Evolutionary conservation across 129 eudicot genomes (phyloP).

Genomic region (Saussurea involucrata): DNA sequence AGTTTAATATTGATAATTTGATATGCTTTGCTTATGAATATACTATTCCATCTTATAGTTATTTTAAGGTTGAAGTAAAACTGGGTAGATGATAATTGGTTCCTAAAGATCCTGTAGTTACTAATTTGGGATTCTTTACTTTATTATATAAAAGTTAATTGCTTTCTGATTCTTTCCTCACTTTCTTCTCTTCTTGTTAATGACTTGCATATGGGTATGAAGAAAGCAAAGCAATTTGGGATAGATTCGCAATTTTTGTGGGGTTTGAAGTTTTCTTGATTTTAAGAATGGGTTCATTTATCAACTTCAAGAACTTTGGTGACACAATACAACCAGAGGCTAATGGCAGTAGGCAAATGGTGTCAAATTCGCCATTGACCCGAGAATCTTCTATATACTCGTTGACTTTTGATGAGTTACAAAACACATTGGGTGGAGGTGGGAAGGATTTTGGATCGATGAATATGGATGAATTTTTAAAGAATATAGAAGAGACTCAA

Average conservation of each 20-base stretch:
- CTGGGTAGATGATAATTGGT: not conserved
- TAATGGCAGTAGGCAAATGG: constrained; percentile 35
- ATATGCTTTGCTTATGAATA: constrained; percentile 8
- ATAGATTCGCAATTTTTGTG: not conserved
- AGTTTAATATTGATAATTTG: constrained; percentile 4
- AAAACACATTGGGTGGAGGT: constrained; percentile 60
- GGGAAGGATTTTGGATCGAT: constrained; percentile 90
- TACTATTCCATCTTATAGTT: constrained; percentile 8
- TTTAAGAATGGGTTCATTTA: constrained; percentile 55
- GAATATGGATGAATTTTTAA: constrained; percentile 90
- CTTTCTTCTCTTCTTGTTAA: constrained; percentile 10
- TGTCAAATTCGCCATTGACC: constrained; percentile 42
- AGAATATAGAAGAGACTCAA: constrained; percentile 80
- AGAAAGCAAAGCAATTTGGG: constrained; percentile 22
- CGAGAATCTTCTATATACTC: constrained; percentile 74
- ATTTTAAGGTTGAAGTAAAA: constrained; percentile 6
- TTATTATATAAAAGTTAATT: not conserved
- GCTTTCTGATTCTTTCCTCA: constrained; percentile 9
- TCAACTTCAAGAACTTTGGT: constrained; percentile 64
- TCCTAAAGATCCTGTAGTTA: not conserved
- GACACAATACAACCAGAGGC: constrained; percentile 45
- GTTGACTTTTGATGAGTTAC: constrained; percentile 80
- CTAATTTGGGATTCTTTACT: constrained; percentile 5
- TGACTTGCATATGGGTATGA: constrained; percentile 15
- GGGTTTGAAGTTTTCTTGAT: not conserved